Evolutionary conservation across 2,329 filamentous ascomycete species (phyloP).

Genomic region (Aspergillus floridensis): DNA sequence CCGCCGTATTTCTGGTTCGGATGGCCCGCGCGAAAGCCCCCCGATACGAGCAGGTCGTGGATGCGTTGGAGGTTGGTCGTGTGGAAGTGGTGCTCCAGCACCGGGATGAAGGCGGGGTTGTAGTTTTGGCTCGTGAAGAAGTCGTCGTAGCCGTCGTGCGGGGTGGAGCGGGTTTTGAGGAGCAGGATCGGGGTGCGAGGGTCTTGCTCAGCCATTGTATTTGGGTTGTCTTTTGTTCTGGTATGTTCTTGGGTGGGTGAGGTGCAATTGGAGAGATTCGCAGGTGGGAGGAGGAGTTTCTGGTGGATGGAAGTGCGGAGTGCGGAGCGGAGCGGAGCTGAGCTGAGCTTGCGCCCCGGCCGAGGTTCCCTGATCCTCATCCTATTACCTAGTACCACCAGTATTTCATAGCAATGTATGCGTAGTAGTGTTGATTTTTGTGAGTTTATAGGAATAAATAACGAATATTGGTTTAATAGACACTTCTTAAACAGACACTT

Average conservation of each 20-base stretch:
- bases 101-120: constrained; percentile 44
- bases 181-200: constrained; percentile 40
- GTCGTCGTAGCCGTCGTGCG: constrained; percentile 46
- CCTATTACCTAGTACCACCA: no score
- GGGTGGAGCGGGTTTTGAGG: constrained; percentile 48
- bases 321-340: background rate
- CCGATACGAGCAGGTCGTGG: constrained; percentile 35
- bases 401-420: no score
- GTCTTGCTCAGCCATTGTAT: background rate
- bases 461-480: no score
- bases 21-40: constrained; percentile 22
- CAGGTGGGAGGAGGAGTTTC: background rate
- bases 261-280: background rate
- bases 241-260: background rate
- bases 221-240: background rate
- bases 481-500: background rate
- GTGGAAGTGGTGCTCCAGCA: constrained; percentile 46
- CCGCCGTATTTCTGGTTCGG: constrained; percentile 41
- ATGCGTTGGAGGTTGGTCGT: constrained; percentile 34
- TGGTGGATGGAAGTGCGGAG: background rate
- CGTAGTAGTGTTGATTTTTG: no score
- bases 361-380: background rate
- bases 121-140: constrained; percentile 40
- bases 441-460: no score
- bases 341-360: background rate